Percentiles rank a stretch among this genome's conserved stretches.
phyloP scores from a whole-genome alignment of 176 grass and related monocot genomes.

The Carex cristatella region DNA sequence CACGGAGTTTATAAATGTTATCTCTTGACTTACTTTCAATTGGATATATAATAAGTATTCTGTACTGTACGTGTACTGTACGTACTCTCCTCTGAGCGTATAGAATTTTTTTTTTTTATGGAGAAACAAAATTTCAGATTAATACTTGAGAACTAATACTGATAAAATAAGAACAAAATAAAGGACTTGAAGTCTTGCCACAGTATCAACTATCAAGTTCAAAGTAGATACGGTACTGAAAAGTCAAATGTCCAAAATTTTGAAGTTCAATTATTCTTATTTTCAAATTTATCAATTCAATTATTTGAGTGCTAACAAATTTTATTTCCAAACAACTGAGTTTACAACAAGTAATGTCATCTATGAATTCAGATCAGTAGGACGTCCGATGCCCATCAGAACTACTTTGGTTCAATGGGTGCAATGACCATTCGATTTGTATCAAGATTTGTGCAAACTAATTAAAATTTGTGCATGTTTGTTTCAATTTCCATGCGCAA shows the following conservation, averaged over 20 bases:
- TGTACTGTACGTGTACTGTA: not conserved
- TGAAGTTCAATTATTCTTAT: not conserved
- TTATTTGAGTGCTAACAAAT: not conserved
- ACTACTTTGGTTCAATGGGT: no score
- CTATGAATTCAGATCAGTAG: not conserved
- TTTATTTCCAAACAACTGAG: not conserved
- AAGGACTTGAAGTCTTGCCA: not conserved
- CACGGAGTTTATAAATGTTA: not conserved
- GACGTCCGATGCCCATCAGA: no score
- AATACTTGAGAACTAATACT: not conserved
- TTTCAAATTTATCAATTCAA: not conserved
- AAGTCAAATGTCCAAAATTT: not conserved
- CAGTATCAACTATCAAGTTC: not conserved
- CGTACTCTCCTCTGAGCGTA: not conserved
- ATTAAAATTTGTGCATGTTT: no score
- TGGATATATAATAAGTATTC: not conserved
- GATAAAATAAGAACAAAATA: not conserved
- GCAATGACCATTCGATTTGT: no score
- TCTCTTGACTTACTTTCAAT: not conserved
- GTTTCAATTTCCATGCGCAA: no score
- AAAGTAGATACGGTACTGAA: not conserved
- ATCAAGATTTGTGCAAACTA: no score
- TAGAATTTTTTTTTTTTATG: not conserved
- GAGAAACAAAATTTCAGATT: not conserved
- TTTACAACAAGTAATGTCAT: not conserved